Conservation (phyloP, 1,284 basidiomycete species). For the Rhodotorula sp. region DNA sequence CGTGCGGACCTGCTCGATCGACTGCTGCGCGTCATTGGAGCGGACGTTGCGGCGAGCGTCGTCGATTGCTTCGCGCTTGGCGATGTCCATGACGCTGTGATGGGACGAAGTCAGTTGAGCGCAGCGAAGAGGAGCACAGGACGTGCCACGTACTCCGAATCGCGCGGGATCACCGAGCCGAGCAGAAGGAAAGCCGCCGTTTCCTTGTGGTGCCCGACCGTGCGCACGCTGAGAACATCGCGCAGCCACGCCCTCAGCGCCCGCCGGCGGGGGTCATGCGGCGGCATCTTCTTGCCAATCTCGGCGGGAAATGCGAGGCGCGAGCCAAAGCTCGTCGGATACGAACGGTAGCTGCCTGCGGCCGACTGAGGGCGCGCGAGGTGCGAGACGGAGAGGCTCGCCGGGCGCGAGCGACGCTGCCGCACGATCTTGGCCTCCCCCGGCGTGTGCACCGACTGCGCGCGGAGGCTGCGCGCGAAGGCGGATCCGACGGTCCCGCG, state of each 20-base stretch:
- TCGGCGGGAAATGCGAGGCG: slow-evolving; percentile 17
- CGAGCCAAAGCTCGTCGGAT: slow-evolving; percentile 17
- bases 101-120: not conserved
- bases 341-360: slow-evolving; percentile 17
- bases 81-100: slow-evolving; percentile 39
- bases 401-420: slow-evolving; percentile 13
- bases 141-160: slow-evolving; percentile 30
- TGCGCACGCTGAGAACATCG: slow-evolving; percentile 40
- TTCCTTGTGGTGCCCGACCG: slow-evolving; percentile 43
- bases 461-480: slow-evolving; percentile 27
- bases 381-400: slow-evolving; percentile 6
- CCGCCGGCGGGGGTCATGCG: slow-evolving; percentile 38
- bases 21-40: slow-evolving; percentile 33
- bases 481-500: slow-evolving; percentile 16
- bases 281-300: slow-evolving; percentile 32
- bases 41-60: slow-evolving; percentile 37
- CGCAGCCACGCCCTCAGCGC: slow-evolving; percentile 43
- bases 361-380: slow-evolving; percentile 10
- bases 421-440: slow-evolving; percentile 17
- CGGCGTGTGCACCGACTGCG: slow-evolving; percentile 18
- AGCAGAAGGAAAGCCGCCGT: slow-evolving; percentile 44
- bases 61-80: slow-evolving; percentile 41
- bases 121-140: not conserved
- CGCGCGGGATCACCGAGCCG: slow-evolving; percentile 37
- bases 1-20: slow-evolving; percentile 33